These are phyloP conservation scores for Neurospora intermedia DNA, from an alignment of 495 filamentous ascomycete species.

Conservation along the genomic window DNA sequence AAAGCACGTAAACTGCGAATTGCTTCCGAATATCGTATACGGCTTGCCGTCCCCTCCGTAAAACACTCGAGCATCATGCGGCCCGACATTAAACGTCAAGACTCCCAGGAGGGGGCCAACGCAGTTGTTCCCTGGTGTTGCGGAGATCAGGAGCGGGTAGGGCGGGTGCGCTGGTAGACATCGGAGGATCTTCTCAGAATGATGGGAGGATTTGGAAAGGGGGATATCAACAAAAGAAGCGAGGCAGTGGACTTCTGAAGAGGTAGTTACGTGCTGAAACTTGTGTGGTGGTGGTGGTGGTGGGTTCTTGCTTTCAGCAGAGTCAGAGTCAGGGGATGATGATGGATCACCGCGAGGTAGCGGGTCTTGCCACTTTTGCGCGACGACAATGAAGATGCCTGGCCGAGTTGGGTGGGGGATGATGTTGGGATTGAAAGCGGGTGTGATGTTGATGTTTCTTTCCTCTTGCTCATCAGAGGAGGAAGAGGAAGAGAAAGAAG, in stretches of 20 bases:
- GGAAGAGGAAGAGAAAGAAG: background rate
- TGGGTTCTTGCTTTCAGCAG: too few species aligned
- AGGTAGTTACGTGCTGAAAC: background rate
- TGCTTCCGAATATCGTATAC: constrained; percentile 39
- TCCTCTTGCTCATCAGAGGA: too few species aligned
- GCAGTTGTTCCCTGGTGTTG: constrained; percentile 33
- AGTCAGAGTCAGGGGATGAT: too few species aligned
- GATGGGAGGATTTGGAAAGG: too few species aligned
- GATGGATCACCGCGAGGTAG: too few species aligned
- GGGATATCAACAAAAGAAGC: constrained; percentile 8
- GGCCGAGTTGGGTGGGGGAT: constrained; percentile 36
- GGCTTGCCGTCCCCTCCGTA: constrained; percentile 34
- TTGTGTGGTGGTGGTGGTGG: too few species aligned
- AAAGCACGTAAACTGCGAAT: constrained; percentile 39
- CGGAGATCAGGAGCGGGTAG: constrained; percentile 26
- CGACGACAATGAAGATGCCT: constrained; percentile 37
- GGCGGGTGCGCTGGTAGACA: too few species aligned
- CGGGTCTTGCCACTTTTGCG: constrained; percentile 17
- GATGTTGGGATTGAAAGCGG: constrained; percentile 41
- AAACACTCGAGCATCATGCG: constrained; percentile 44
- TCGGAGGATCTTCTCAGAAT: too few species aligned
- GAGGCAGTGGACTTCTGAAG: constrained; percentile 34
- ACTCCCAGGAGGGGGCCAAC: constrained; percentile 21
- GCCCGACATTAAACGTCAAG: constrained; percentile 30
- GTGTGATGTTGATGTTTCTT: too few species aligned